Conservation (phyloP, 345 rosid genomes). For the Kernera saxatilis region DNA sequence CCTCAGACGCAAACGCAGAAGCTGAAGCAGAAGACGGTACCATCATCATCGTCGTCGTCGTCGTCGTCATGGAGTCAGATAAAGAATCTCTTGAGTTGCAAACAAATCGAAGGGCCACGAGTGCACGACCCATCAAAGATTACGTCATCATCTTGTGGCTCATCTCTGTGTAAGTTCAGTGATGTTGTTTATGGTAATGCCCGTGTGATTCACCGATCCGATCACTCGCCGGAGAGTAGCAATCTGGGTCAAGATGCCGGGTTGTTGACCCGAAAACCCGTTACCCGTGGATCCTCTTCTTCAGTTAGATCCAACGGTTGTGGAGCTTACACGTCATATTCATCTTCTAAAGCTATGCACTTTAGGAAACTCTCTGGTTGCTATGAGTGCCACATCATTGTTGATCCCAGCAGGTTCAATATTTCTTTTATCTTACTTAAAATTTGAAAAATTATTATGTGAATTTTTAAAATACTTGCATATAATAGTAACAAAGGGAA, state of each 20-base stretch:
- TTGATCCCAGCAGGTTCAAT: slow-evolving; percentile 30
- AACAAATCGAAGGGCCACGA: slow-evolving; percentile 61
- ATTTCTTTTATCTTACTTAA: neutral
- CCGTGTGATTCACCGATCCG: slow-evolving; percentile 29
- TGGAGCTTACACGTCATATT: slow-evolving; percentile 28
- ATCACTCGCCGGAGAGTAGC: slow-evolving; percentile 63
- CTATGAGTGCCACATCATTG: slow-evolving; percentile 34
- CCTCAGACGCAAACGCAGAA: slow-evolving; percentile 28
- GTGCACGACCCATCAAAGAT: slow-evolving; percentile 67
- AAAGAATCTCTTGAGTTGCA: slow-evolving; percentile 86
- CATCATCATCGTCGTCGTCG: neutral
- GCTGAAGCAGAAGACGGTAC: slow-evolving; percentile 34
- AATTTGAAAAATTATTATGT: neutral
- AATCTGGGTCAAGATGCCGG: slow-evolving; percentile 60
- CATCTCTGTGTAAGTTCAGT: slow-evolving; percentile 25
- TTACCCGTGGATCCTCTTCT: slow-evolving; percentile 22
- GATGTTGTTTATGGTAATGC: slow-evolving; percentile 30
- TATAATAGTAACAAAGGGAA: neutral
- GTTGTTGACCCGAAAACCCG: slow-evolving; percentile 46
- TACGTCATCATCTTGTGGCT: slow-evolving; percentile 45
- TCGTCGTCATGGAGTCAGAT: slow-evolving; percentile 89
- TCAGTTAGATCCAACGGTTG: slow-evolving; percentile 28
- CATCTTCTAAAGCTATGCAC: slow-evolving; percentile 32
- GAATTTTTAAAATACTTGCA: neutral
- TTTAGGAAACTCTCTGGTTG: slow-evolving; percentile 33